Conservation (phyloP, 257 asterid species). For the Solanum bulbocastanum region DNA sequence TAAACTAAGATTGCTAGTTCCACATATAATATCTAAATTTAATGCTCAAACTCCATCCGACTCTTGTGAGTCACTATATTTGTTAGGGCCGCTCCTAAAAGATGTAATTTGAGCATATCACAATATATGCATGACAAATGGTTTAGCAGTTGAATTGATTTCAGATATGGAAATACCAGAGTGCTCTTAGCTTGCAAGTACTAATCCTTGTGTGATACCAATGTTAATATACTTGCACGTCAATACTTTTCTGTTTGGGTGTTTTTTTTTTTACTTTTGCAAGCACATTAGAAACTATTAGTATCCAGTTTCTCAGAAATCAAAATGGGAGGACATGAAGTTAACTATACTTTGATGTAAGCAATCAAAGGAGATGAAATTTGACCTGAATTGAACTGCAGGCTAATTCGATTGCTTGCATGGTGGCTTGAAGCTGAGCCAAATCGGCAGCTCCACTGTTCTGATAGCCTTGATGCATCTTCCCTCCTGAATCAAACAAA, state of each 20-base stretch:
- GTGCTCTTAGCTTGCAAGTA: not conserved
- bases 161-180: not conserved
- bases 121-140: not conserved
- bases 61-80: not conserved
- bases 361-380: not conserved
- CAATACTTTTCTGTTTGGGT: not conserved
- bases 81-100: not conserved
- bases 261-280: not conserved
- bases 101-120: not conserved
- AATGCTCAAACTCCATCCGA: not conserved
- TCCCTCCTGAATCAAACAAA: conserved; percentile 9
- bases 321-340: not conserved
- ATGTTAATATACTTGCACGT: not conserved
- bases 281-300: not conserved
- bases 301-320: not conserved
- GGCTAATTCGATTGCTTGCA: conserved; percentile 80
- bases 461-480: conserved; percentile 39
- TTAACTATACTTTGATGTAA: not conserved
- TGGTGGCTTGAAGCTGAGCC: conserved; percentile 71
- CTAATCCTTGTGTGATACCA: not conserved
- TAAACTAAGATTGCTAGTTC: not conserved
- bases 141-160: not conserved
- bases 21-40: not conserved
- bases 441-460: conserved; percentile 37
- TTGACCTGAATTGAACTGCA: conserved; percentile 77